These are phyloP conservation scores for Candida buenavistaensis DNA, from an alignment of 1,139 yeast genomes.

Conservation along the genomic window DNA sequence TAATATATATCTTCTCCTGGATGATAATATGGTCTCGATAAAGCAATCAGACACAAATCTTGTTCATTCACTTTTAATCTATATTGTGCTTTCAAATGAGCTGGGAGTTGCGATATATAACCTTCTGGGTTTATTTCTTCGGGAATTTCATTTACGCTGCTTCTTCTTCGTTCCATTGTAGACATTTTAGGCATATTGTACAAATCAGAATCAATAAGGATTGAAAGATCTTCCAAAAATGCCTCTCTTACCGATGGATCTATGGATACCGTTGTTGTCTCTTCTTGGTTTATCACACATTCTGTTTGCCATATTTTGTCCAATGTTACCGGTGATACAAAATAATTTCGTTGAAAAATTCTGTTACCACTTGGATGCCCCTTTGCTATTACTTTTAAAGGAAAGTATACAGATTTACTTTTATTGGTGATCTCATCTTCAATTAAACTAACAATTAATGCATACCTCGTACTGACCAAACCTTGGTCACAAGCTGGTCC, in stretches of 20 bases:
- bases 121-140: conserved; percentile 17
- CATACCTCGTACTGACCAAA: conserved; percentile 37
- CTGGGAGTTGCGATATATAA: conserved; percentile 25
- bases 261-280: not conserved
- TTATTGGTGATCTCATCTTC: conserved; percentile 18
- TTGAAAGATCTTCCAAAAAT: conserved; percentile 34
- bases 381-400: conserved; percentile 28
- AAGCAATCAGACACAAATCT: conserved; percentile 32
- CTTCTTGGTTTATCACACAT: conserved; percentile 2
- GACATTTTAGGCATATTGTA: conserved; percentile 36
- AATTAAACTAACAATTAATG: conserved; percentile 36
- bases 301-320: conserved; percentile 35
- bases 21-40: conserved; percentile 48
- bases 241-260: conserved; percentile 17
- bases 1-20: conserved; percentile 51
- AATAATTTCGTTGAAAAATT: conserved; percentile 34
- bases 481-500: conserved; percentile 46
- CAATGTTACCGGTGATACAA: conserved; percentile 21
- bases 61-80: conserved; percentile 37
- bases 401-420: conserved; percentile 38
- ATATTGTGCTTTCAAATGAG: conserved; percentile 36
- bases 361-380: conserved; percentile 24
- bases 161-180: conserved; percentile 30
- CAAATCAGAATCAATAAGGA: conserved; percentile 34
- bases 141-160: conserved; percentile 20